Evolutionary conservation across 805 yeast species (phyloP).

Genomic region (Yarrowia sp.): DNA sequence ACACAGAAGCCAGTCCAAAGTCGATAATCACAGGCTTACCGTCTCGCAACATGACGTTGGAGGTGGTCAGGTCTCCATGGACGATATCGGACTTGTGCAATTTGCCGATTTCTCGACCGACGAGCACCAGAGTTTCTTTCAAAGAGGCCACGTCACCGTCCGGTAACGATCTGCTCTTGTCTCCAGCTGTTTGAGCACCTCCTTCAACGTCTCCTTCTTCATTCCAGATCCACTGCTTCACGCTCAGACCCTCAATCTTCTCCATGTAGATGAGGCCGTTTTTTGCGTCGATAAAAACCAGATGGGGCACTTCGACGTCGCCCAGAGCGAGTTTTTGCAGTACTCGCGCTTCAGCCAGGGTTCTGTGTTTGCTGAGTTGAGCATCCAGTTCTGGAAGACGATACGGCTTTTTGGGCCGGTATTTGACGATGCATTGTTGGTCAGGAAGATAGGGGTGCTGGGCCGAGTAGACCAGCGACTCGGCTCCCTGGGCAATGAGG

Average conservation of each 20-base stretch:
- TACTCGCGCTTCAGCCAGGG: conserved; percentile 78
- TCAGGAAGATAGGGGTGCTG: conserved; percentile 63
- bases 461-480: conserved; percentile 66
- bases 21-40: conserved; percentile 67
- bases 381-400: conserved; percentile 81
- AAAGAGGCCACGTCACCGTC: conserved; percentile 3
- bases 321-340: conserved; percentile 51
- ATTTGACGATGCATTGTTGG: conserved; percentile 56
- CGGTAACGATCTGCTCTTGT: background rate
- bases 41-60: conserved; percentile 64
- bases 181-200: background rate
- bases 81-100: conserved; percentile 74
- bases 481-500: conserved; percentile 84
- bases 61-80: conserved; percentile 93
- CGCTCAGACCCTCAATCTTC: conserved; percentile 47
- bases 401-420: conserved; percentile 85
- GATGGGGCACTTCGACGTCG: conserved; percentile 65
- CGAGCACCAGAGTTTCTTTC: conserved; percentile 39
- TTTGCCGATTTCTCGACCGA: conserved; percentile 65
- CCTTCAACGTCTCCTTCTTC: conserved; percentile 26
- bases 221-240: conserved; percentile 41
- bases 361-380: conserved; percentile 71
- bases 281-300: conserved; percentile 70
- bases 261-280: conserved; percentile 92
- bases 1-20: conserved; percentile 73